A percentile compares a stretch with the other conserved stretches of the same genome.
Conservation (phyloP, 2,329 filamentous ascomycete genomes). For the Purpureocillium takamizusanense region DNA sequence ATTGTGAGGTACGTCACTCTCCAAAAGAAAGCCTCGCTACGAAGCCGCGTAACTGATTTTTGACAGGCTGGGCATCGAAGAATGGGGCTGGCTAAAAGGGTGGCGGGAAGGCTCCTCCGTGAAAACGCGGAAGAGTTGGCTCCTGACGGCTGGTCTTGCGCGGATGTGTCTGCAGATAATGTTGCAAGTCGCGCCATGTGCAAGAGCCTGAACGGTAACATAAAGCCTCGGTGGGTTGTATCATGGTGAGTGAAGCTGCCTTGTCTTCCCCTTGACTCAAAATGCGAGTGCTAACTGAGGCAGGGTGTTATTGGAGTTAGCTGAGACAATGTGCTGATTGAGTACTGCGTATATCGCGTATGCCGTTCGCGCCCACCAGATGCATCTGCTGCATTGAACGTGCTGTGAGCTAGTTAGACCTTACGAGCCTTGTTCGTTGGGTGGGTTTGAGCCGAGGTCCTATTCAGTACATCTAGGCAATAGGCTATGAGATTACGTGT, state of each 20-base stretch:
- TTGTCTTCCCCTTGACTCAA: too few relatives aligned
- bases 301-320: not conserved
- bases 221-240: slow-evolving; percentile 39
- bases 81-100: slow-evolving; percentile 51
- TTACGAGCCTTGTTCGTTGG: too few relatives aligned
- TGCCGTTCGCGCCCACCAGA: too few relatives aligned
- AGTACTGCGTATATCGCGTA: too few relatives aligned
- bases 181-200: slow-evolving; percentile 52
- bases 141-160: slow-evolving; percentile 45
- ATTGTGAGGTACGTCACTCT: slow-evolving; percentile 39
- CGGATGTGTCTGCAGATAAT: slow-evolving; percentile 57
- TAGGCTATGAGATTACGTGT: too few relatives aligned
- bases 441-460: too few relatives aligned
- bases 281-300: too few relatives aligned
- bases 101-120: slow-evolving; percentile 49
- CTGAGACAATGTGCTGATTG: not conserved
- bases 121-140: slow-evolving; percentile 36
- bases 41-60: slow-evolving; percentile 1
- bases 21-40: not conserved
- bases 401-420: too few relatives aligned
- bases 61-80: slow-evolving; percentile 44
- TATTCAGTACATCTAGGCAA: too few relatives aligned
- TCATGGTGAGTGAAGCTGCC: slow-evolving; percentile 55
- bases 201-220: slow-evolving; percentile 47
- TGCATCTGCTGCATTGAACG: too few relatives aligned